Evolutionary conservation across 2,329 filamentous ascomycete species (phyloP).

Genomic region (Esteya vermicola): DNA sequence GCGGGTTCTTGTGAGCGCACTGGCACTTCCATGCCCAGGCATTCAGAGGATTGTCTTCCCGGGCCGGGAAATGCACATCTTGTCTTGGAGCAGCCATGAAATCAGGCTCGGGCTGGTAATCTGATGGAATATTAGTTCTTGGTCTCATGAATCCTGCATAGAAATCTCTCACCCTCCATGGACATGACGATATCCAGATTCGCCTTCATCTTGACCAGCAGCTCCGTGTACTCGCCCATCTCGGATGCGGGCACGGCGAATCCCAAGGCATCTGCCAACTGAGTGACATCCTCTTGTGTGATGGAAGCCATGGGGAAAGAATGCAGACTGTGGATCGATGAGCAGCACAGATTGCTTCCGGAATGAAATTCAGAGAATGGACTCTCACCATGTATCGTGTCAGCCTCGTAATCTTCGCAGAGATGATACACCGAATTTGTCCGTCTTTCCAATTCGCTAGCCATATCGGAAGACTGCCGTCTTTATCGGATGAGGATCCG

Average conservation of each 20-base stretch:
- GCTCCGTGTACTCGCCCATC: conserved; percentile 15
- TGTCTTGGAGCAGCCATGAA: conserved; percentile 4
- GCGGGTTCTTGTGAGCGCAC: conserved; percentile 16
- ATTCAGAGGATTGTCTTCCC: conserved; percentile 19
- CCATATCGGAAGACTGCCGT: too few species aligned
- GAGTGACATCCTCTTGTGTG: conserved; percentile 8
- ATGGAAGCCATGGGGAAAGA: conserved; percentile 1
- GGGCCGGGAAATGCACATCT: conserved; percentile 18
- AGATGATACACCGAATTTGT: too few species aligned
- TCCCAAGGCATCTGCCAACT: conserved; percentile 15
- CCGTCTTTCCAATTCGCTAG: too few species aligned
- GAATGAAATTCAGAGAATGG: not conserved
- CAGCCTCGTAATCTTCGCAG: too few species aligned
- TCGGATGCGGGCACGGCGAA: conserved; percentile 15
- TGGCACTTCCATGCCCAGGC: conserved; percentile 29
- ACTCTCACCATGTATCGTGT: not conserved
- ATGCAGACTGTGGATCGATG: too few species aligned
- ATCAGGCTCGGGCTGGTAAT: conserved; percentile 17
- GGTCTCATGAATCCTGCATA: not conserved
- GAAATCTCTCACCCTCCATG: conserved; percentile 8
- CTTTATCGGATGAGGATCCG: too few species aligned
- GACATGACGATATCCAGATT: conserved; percentile 7
- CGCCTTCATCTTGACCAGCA: conserved; percentile 9
- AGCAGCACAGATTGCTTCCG: not conserved
- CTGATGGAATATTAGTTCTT: conserved; percentile 6